Percentiles rank a stretch among this genome's conserved stretches.
Conservation (phyloP, 352 stramenopile species). For the Phytophthora rubi region DNA sequence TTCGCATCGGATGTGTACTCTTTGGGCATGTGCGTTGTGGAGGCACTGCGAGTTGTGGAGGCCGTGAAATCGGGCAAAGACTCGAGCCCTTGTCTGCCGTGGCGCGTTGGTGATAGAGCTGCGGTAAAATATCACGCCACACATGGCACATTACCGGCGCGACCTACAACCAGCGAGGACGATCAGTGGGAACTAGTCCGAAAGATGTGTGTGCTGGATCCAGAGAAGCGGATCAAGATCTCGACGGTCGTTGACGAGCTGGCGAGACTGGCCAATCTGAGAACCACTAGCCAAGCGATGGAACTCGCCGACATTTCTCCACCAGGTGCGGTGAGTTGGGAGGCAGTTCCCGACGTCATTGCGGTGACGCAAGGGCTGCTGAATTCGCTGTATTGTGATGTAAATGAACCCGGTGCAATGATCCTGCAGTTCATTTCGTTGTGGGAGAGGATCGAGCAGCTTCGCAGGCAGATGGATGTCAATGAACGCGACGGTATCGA, state of each 20-base stretch:
- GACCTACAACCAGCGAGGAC: not conserved
- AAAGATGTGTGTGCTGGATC: not conserved
- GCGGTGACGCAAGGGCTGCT: not conserved
- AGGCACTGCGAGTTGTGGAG: not conserved
- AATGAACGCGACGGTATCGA: not conserved
- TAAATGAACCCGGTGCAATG: not conserved
- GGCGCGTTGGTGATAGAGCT: not conserved
- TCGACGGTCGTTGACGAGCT: constrained; percentile 3
- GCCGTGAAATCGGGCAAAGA: not conserved
- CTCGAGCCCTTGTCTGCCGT: not conserved
- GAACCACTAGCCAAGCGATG: not conserved
- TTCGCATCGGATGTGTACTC: constrained; percentile 1
- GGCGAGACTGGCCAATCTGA: not conserved
- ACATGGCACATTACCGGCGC: not conserved
- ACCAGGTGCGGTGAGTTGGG: not conserved
- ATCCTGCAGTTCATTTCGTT: not conserved
- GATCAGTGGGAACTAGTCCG: not conserved
- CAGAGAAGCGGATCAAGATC: not conserved
- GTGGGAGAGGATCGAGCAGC: not conserved
- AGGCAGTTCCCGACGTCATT: not conserved
- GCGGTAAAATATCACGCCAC: not conserved
- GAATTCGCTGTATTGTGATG: not conserved
- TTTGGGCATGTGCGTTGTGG: not conserved
- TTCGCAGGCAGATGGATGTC: not conserved
- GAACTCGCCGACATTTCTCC: not conserved